Evolutionary conservation across 2,329 filamentous ascomycete genomes (phyloP), one percentile per base, ranked within the genome.

Genomic region (Aspergillus piperis): DNA sequence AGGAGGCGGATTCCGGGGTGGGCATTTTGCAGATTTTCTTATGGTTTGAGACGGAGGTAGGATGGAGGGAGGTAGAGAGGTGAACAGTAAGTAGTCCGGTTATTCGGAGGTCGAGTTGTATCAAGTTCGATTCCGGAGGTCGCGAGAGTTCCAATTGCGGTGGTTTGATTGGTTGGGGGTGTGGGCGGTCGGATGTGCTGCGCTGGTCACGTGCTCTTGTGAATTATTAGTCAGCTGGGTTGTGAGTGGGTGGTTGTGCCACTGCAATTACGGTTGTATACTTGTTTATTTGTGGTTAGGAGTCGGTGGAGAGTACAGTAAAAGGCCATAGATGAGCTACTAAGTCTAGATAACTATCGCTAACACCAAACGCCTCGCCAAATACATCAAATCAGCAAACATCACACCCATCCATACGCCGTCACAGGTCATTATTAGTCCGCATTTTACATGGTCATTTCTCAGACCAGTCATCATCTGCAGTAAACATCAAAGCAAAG

Each of bases 1-100:
- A 89, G 65, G 80, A 75, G 64, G 80, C 83, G 70, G 86, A 88
- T 74, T 88, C 86, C 65, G 86, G 84, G 58, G 85, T 88, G 47
- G 86, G 86, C 86, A 88, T 88, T 72, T 32, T 30, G 6, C 23
- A 25, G 17, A 19, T 19, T 19, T 19, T 19, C 17, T 19, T 19
- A 17, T 1, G 23, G 39, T 54, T 42, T 19, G 50, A 10, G 19
- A 2, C 4, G 23, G 2, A n/a, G 23, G 25, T 13, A 0, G 15
- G 15, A 54, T 57, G 47, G 5, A 27, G 52, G 39, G 13, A 15
- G 15, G 42, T 42, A 42, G 53, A 49, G 62, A 47, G 57, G 25
- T 25, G 25, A 25, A 21, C 19, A 21, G 17, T 19, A 21, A 21
- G 19, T 21, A 21, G 19, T 21, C 19, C 19, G 19, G 19, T 21